A percentile compares a stretch with the other conserved stretches of the same genome.
Conservation (phyloP, 345 rosid species). For the Isatis tinctoria region DNA sequence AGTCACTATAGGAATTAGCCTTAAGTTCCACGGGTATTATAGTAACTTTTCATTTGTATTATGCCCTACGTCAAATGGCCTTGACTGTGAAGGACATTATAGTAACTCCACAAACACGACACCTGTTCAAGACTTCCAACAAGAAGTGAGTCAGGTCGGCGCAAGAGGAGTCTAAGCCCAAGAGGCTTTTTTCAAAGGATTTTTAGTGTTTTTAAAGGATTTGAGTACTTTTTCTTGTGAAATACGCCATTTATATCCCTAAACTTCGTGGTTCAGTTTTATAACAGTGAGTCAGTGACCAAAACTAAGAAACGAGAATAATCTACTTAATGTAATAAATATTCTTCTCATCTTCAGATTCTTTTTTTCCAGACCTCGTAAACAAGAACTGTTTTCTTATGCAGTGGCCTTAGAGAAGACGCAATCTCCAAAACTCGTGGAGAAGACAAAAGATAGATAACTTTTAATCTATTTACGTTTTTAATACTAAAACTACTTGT, state of each 20-base stretch:
- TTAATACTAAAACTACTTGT: constrained; percentile 3
- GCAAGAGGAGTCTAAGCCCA: not conserved
- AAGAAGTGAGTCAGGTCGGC: not conserved
- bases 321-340: not conserved
- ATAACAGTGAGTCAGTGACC: not conserved
- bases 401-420: constrained; percentile 5
- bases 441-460: constrained; percentile 11
- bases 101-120: not conserved
- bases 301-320: not conserved
- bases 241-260: not conserved
- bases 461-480: constrained; percentile 14
- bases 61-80: not conserved
- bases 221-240: not conserved
- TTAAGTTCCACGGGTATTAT: not conserved
- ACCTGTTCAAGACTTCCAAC: not conserved
- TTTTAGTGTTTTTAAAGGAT: not conserved
- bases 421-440: constrained; percentile 12
- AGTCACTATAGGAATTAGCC: not conserved
- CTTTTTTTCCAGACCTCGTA: not conserved
- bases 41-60: not conserved
- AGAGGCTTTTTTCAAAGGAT: too few relatives aligned
- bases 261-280: not conserved
- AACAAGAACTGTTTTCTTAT: not conserved
- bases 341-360: not conserved
- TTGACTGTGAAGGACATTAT: not conserved